phyloP scores from a whole-genome alignment of 805 yeast species.

The Helenozyma rhizophorensis region DNA sequence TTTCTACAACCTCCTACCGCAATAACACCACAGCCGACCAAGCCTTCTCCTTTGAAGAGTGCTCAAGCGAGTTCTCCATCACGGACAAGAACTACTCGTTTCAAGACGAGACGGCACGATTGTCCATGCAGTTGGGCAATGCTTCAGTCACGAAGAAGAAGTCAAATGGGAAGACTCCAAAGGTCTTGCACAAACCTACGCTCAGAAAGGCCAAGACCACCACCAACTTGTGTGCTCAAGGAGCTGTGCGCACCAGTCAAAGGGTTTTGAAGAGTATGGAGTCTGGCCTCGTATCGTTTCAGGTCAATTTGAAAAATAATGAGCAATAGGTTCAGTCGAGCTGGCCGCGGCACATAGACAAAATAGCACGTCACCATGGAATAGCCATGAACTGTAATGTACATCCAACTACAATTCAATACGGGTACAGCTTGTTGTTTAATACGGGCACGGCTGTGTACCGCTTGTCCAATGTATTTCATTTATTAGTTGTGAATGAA shows the following conservation, averaged over 20 bases:
- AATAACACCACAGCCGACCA: slow-evolving; percentile 5
- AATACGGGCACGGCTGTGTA: no score
- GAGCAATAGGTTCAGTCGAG: no score
- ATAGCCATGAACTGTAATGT: no score
- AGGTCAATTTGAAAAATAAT: slow-evolving; percentile 13
- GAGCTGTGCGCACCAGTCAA: slow-evolving; percentile 5
- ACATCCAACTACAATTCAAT: no score
- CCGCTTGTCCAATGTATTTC: no score
- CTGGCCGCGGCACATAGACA: no score
- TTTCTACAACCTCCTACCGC: slow-evolving; percentile 3
- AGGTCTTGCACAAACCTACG: slow-evolving; percentile 4
- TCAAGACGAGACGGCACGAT: slow-evolving; percentile 13
- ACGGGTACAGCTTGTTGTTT: no score
- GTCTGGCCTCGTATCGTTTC: slow-evolving; percentile 26
- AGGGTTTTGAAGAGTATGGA: slow-evolving; percentile 21
- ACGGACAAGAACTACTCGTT: slow-evolving; percentile 12
- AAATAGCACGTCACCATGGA: no score
- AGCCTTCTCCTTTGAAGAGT: slow-evolving; percentile 12
- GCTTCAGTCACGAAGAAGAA: slow-evolving; percentile 5
- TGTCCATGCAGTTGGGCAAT: slow-evolving; percentile 9
- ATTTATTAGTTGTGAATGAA: no score
- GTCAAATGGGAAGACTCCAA: slow-evolving; percentile 3
- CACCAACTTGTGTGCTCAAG: slow-evolving; percentile 5
- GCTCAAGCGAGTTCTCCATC: slow-evolving; percentile 13
- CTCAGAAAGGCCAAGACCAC: slow-evolving; percentile 9